Base-by-base conservation (phyloP, 1,284 basidiomycete genomes). In the Coniferiporia weirii region DNA sequence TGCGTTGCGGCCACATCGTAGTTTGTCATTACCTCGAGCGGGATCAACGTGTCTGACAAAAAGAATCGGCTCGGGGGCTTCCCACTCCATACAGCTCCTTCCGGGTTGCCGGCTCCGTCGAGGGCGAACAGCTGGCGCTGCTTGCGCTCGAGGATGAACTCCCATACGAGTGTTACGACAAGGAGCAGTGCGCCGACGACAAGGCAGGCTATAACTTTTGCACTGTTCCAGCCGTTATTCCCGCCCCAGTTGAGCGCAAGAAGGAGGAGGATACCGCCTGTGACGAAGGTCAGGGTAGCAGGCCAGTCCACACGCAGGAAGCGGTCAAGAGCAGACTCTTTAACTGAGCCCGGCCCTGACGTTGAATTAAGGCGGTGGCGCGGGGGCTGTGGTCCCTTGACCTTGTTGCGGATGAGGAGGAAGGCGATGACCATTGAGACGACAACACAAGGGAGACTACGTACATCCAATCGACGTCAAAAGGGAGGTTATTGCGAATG, bases 291-390 rank as follows among this genome's bases (percentile, higher is more conserved):
- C 51, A 71, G 50, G 0, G 75, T 73, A 43, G 79, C 79, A 19
- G 79, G 57, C 76, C 78, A 79, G 65, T 82, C 79, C 52, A 81
- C 69, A 38, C 70, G 66, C 32, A 68, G 59, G 34, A 80, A 63
- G 48, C 71, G 76, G 51, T 71, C 66, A 3, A 71, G 4, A 8
- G 52, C 22, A 7, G 49, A 34, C n/a, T 47, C 22, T 13, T 65
- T 65, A 7, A 61, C 51, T 8, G 67, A 59, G 40, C 68, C 65
- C 1, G 70, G 59, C 3, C 64, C 65, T 55, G 27, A 27, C 5
- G 5, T 27, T 27, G 27, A 27, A 27, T 27, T 27, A 27, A 27
- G 27, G 27, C 5, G 27, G 27, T 27, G 27, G 27, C 27, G 27
- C 27, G 27, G 27, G 5, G 27, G 27, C 27, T 27, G 27, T 27